These are phyloP conservation scores for Spatholobus suberectus DNA, from an alignment of 306 rosid genomes.

Conservation along the genomic window DNA sequence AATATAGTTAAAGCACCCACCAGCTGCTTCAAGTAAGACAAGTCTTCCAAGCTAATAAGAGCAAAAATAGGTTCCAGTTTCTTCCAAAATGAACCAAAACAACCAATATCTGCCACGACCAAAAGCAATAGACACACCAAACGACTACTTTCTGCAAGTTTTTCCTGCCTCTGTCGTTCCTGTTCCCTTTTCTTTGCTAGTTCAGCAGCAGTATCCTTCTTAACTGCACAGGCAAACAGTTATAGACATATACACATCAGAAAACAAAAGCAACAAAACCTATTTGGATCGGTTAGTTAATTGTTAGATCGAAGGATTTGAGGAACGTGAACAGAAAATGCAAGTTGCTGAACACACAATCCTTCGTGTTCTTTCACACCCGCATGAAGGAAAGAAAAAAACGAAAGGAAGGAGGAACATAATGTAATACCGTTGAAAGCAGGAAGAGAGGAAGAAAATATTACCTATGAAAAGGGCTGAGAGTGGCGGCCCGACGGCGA, in stretches of 20 bases:
- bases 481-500: too few species aligned
- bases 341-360: too few species aligned
- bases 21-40: conserved; percentile 71
- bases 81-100: conserved; percentile 86
- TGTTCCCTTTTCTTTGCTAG: conserved; percentile 88
- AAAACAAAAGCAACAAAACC: too few species aligned
- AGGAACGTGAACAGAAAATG: too few species aligned
- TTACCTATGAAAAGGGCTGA: too few species aligned
- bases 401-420: too few species aligned
- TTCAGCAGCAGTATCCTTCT: conserved; percentile 96
- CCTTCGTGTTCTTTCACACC: too few species aligned
- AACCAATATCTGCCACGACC: conserved; percentile 61
- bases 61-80: conserved; percentile 70
- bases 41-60: conserved; percentile 58
- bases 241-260: neutral
- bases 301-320: too few species aligned
- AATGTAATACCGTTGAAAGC: too few species aligned
- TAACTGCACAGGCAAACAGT: conserved; percentile 63
- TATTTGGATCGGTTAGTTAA: too few species aligned
- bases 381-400: too few species aligned
- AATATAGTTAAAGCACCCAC: conserved; percentile 47
- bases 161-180: conserved; percentile 93
- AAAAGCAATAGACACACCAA: conserved; percentile 49
- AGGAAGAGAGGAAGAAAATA: too few species aligned
- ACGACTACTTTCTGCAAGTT: conserved; percentile 92